These are phyloP conservation scores for Ustilago sp. DNA, from an alignment of 1,284 basidiomycete species.

Conservation along the genomic window DNA sequence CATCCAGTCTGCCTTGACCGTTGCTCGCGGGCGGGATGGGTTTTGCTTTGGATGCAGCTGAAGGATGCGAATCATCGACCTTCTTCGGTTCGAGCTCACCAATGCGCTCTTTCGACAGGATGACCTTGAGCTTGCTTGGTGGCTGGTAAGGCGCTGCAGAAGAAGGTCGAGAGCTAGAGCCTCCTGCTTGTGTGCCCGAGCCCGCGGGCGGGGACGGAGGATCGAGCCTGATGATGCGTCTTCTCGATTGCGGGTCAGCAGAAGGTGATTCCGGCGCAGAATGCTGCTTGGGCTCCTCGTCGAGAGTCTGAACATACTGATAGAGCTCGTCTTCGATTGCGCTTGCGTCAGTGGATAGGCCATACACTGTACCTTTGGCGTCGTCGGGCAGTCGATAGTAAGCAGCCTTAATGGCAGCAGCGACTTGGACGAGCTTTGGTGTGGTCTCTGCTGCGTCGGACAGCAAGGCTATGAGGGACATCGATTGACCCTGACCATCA, in stretches of 20 bases:
- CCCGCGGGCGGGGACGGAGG: conserved; percentile 9
- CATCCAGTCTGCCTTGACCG: conserved; percentile 6
- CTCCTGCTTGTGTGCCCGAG: not conserved
- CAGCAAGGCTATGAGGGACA: conserved; percentile 80
- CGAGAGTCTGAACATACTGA: conserved; percentile 82
- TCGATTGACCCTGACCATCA: conserved; percentile 62
- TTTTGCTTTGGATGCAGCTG: not conserved
- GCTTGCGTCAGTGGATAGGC: not conserved
- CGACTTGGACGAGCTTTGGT: conserved; percentile 81
- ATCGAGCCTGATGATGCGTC: conserved; percentile 37
- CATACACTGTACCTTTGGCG: conserved; percentile 48
- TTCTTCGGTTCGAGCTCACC: conserved; percentile 46
- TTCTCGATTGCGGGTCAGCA: conserved; percentile 11
- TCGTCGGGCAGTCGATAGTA: conserved; percentile 75
- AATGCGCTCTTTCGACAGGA: conserved; percentile 51
- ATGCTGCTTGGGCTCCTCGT: conserved; percentile 51
- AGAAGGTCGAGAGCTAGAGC: not conserved
- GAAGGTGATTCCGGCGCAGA: not conserved
- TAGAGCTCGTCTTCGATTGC: conserved; percentile 75
- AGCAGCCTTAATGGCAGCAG: conserved; percentile 81
- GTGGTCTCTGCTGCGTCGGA: conserved; percentile 78
- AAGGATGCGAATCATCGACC: conserved; percentile 3
- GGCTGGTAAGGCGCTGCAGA: conserved; percentile 21
- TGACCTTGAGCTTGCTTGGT: conserved; percentile 42
- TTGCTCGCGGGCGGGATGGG: not conserved